phyloP scores from a whole-genome alignment of 805 yeast species.

The Pichia scutulata region DNA sequence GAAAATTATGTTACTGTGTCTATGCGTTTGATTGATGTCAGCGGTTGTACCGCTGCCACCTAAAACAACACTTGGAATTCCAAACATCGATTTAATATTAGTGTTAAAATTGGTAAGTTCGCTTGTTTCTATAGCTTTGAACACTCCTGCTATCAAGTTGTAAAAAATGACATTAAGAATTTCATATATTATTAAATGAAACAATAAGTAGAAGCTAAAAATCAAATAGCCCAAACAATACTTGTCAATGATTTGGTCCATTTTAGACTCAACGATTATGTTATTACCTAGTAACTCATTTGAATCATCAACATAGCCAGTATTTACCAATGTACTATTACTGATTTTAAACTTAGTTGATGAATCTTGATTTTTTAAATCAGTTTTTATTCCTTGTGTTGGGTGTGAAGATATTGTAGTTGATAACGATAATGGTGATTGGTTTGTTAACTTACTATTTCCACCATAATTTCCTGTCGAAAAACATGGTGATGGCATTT shows the following conservation, averaged over 20 bases:
- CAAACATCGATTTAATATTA: neutral
- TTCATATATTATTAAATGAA: constrained; percentile 5
- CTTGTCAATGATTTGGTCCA: constrained; percentile 1
- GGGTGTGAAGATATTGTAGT: neutral
- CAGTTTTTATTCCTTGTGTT: neutral
- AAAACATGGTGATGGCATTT: neutral
- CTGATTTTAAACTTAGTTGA: neutral
- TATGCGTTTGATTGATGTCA: neutral
- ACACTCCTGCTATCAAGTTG: neutral
- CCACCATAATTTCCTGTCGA: neutral
- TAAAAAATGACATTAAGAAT: constrained; percentile 1
- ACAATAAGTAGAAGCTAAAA: neutral
- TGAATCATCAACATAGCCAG: neutral
- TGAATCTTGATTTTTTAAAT: neutral
- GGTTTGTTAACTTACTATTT: neutral
- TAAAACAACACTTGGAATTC: neutral
- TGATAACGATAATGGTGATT: neutral
- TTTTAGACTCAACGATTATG: neutral
- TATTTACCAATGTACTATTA: neutral
- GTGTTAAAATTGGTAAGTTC: neutral
- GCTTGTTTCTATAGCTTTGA: neutral
- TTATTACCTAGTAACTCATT: neutral
- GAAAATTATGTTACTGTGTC: neutral
- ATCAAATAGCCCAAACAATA: constrained; percentile 6
- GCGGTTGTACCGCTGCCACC: neutral